phyloP scores from a whole-genome alignment of 352 stramenopile species.

The Pythium brassicae region DNA sequence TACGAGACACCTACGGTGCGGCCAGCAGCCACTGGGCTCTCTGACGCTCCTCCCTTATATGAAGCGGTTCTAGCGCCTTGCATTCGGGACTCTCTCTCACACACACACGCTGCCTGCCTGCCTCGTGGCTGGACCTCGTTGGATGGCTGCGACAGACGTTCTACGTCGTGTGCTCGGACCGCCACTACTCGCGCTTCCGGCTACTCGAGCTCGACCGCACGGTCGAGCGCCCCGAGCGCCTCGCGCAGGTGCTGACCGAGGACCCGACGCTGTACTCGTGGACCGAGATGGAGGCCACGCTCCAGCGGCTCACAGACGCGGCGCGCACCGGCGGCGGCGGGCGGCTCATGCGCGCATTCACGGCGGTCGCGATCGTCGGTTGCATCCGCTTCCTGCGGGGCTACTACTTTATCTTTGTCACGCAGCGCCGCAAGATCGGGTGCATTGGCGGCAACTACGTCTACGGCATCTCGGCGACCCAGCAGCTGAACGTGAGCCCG shows the following conservation, averaged over 20 bases:
- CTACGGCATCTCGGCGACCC: slow-evolving; percentile 95
- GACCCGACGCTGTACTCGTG: slow-evolving; percentile 67
- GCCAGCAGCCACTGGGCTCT: background rate
- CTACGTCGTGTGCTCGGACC: slow-evolving; percentile 83
- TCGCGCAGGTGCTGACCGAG: slow-evolving; percentile 61
- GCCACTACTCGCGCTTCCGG: slow-evolving; percentile 76
- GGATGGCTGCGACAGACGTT: slow-evolving; percentile 22
- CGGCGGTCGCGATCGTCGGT: slow-evolving; percentile 95
- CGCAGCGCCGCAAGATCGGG: slow-evolving; percentile 94
- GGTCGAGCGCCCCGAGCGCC: slow-evolving; percentile 45
- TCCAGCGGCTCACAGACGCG: slow-evolving; percentile 61
- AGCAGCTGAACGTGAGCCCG: slow-evolving; percentile 85
- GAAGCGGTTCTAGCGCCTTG: too few relatives aligned
- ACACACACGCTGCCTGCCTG: too few relatives aligned
- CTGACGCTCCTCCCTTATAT: too few relatives aligned
- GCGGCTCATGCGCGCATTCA: slow-evolving; percentile 66
- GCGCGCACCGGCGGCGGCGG: slow-evolving; percentile 29
- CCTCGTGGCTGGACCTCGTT: too few relatives aligned
- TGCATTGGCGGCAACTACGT: slow-evolving; percentile 96
- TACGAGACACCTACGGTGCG: slow-evolving; percentile 62
- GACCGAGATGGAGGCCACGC: slow-evolving; percentile 73
- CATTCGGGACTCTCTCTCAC: too few relatives aligned
- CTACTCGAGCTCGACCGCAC: slow-evolving; percentile 71
- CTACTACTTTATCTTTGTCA: slow-evolving; percentile 99
- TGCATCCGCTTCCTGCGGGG: slow-evolving; percentile 97